phyloP scores from a whole-genome alignment of 768 basidiomycete genomes.

The Hygrocybe punicea region DNA sequence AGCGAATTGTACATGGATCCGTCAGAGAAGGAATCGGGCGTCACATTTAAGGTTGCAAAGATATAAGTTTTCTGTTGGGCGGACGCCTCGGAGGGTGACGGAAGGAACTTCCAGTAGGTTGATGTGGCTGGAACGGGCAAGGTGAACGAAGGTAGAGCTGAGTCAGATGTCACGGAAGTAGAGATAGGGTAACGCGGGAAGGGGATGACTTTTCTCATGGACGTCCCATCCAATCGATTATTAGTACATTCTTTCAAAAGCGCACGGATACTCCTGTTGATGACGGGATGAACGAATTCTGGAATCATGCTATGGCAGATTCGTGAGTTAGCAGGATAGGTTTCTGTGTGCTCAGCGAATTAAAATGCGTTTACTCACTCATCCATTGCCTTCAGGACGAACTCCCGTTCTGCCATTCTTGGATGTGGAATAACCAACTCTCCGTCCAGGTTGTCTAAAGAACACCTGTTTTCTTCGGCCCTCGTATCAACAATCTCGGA shows the following conservation, averaged over 20 bases:
- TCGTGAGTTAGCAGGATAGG: too few relatives aligned
- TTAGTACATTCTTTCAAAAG: constrained; percentile 43
- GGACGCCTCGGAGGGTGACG: constrained; percentile 8
- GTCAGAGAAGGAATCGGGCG: constrained; percentile 96
- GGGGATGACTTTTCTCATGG: constrained; percentile 72
- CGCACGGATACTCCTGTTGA: constrained; percentile 43
- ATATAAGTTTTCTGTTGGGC: constrained; percentile 51
- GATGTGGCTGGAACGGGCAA: constrained; percentile 45
- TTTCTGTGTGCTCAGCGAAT: neutral
- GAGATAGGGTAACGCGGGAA: constrained; percentile 57
- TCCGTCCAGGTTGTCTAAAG: constrained; percentile 52
- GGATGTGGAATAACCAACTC: constrained; percentile 86
- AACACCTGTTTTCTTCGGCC: constrained; percentile 33
- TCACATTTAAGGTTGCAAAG: constrained; percentile 92
- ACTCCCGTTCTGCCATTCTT: constrained; percentile 79
- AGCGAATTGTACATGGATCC: constrained; percentile 58
- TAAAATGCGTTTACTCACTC: constrained; percentile 59
- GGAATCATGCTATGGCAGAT: constrained; percentile 68
- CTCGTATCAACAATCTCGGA: constrained; percentile 56
- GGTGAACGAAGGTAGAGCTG: constrained; percentile 25
- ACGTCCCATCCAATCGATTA: constrained; percentile 27
- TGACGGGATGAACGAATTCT: constrained; percentile 60
- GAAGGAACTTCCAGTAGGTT: constrained; percentile 49
- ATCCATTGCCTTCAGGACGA: constrained; percentile 80
- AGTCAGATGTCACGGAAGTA: constrained; percentile 5